A percentile compares a stretch with the other conserved stretches of the same genome.
phyloP scores from a whole-genome alignment of 2,329 filamentous ascomycete genomes.

The Colletotrichum gigasporum region DNA sequence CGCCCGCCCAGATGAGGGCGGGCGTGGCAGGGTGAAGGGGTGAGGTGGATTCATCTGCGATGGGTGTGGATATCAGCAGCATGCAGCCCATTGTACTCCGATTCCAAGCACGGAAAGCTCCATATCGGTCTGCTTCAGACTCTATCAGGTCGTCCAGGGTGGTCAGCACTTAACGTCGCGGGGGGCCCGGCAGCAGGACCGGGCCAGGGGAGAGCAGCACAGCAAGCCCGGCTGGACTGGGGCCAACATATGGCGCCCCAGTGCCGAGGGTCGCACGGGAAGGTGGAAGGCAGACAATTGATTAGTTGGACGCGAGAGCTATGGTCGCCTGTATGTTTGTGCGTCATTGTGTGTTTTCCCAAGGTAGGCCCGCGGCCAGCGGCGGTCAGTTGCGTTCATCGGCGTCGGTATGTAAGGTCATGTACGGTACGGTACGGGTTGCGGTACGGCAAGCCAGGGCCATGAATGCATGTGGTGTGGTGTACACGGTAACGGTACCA shows the following conservation, averaged over 20 bases:
- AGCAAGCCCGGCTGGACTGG: conserved; percentile 8
- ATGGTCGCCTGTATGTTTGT: conserved; percentile 24
- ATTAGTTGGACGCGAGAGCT: conserved; percentile 26
- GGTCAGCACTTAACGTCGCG: conserved; percentile 4
- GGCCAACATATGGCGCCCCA: conserved; percentile 2
- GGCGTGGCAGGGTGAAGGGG: conserved; percentile 16
- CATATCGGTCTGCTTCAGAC: neutral
- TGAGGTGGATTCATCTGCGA: conserved; percentile 14
- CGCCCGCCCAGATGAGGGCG: neutral
- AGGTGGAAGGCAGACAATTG: conserved; percentile 13
- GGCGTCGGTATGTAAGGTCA: neutral
- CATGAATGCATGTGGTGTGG: neutral
- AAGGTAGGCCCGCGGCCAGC: conserved; percentile 11
- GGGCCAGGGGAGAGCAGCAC: neutral
- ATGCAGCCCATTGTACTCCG: conserved; percentile 27
- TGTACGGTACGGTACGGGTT: too few relatives aligned
- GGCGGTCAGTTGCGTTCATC: conserved; percentile 18
- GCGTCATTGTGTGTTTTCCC: conserved; percentile 17
- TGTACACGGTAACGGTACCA: conserved; percentile 14
- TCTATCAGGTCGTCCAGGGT: conserved; percentile 9
- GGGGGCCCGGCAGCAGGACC: neutral
- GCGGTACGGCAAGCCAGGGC: too few relatives aligned
- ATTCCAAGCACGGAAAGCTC: neutral
- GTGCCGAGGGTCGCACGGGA: conserved; percentile 16
- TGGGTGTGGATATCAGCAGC: conserved; percentile 23